Conservation (phyloP, 2,329 filamentous ascomycete species). For the Talaromyces sp. region DNA sequence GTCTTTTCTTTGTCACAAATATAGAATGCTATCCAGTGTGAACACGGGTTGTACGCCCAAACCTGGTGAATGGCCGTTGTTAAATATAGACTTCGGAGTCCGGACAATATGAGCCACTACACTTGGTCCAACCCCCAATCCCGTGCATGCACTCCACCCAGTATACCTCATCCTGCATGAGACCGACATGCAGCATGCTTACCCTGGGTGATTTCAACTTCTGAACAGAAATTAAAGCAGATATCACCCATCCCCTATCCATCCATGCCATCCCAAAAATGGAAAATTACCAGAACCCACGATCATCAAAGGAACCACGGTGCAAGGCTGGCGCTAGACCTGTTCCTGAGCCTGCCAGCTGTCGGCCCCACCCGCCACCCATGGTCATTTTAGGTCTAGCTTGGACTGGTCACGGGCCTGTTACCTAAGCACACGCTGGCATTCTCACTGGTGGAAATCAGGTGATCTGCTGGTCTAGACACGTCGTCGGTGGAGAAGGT, state of each 20-base stretch:
- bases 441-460: not conserved
- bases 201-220: no score
- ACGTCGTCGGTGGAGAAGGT: not conserved
- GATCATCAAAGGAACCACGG: conserved; percentile 26
- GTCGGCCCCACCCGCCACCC: conserved; percentile 14
- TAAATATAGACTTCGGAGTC: not conserved
- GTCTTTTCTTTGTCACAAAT: not conserved
- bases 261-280: not conserved
- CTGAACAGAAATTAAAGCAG: no score
- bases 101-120: not conserved
- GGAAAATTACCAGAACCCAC: conserved; percentile 8
- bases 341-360: conserved; percentile 31
- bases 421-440: not conserved
- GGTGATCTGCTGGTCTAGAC: not conserved
- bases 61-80: not conserved
- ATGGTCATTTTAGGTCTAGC: not conserved
- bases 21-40: no score
- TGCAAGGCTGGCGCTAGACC: conserved; percentile 26
- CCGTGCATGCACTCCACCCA: not conserved
- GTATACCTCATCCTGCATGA: not conserved
- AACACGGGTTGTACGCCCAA: not conserved
- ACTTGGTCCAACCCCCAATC: not conserved
- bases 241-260: no score
- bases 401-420: not conserved
- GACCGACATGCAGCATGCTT: not conserved